Evolutionary conservation across 352 stramenopile genomes (phyloP).

Genomic region (Nothophytophthora sp.): DNA sequence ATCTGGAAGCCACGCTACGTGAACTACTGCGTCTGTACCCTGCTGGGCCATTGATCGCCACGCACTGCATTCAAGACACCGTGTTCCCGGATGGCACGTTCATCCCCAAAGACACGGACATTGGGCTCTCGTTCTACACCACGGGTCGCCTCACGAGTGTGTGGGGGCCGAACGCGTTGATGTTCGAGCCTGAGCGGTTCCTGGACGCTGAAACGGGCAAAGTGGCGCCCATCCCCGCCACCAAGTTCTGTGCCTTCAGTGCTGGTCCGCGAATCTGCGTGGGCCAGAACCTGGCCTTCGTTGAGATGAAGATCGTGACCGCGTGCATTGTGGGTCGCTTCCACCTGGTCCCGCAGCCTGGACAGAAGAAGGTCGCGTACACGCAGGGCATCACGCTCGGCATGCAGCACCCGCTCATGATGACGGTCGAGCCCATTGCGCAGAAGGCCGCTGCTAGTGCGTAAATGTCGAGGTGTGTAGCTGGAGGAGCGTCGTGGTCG

Average conservation of each 20-base stretch:
- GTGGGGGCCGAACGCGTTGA: slow-evolving; percentile 33
- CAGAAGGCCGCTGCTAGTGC: too few relatives aligned
- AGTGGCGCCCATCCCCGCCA: slow-evolving; percentile 1
- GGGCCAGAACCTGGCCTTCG: slow-evolving; percentile 12
- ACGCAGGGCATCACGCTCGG: slow-evolving; percentile 14
- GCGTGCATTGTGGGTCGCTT: slow-evolving; percentile 8
- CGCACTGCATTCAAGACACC: slow-evolving; percentile 30
- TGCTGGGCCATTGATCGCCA: slow-evolving; percentile 37
- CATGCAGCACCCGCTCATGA: slow-evolving; percentile 17
- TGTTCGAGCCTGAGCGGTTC: slow-evolving; percentile 44
- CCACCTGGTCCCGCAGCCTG: slow-evolving; percentile 2
- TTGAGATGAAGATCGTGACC: slow-evolving; percentile 23
- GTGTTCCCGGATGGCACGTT: slow-evolving; percentile 46
- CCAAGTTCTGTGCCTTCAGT: slow-evolving; percentile 11
- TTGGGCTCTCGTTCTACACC: slow-evolving; percentile 31
- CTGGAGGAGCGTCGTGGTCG: too few relatives aligned
- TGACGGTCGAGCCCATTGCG: too few relatives aligned
- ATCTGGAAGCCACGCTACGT: slow-evolving; percentile 20
- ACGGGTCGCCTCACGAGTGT: slow-evolving; percentile 34
- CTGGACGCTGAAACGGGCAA: slow-evolving; percentile 17
- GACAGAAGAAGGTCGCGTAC: slow-evolving; percentile 15
- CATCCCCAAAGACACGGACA: slow-evolving; percentile 15
- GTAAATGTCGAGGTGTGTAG: too few relatives aligned
- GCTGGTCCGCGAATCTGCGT: slow-evolving; percentile 8
- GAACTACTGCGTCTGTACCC: slow-evolving; percentile 21